Evolutionary conservation across 2,329 filamentous ascomycete genomes (phyloP).

Genomic region (Aspergillus spinulosporus): DNA sequence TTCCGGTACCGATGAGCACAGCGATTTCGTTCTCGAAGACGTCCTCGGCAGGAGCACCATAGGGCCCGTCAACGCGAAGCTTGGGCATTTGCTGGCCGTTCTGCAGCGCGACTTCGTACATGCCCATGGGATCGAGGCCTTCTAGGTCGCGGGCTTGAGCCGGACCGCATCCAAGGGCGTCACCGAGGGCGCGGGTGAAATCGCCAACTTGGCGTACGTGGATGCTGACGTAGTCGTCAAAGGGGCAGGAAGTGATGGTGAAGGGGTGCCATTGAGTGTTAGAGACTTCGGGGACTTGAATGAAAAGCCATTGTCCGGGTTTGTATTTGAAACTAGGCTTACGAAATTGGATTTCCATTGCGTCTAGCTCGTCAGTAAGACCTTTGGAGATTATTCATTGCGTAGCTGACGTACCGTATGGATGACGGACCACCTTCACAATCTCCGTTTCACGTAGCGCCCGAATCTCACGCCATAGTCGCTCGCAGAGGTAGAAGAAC

Average conservation of each 20-base stretch:
- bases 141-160: constrained; percentile 90
- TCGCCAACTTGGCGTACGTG: constrained; percentile 97
- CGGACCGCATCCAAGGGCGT: constrained; percentile 86
- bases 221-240: constrained; percentile 89
- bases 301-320: constrained; percentile 95
- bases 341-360: constrained; percentile 93
- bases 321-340: constrained; percentile 98
- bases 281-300: constrained; percentile 88
- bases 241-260: constrained; percentile 97
- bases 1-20: constrained; percentile 77
- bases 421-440: constrained; percentile 90
- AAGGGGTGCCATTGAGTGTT: constrained; percentile 97
- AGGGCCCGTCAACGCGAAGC: constrained; percentile 90
- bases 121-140: constrained; percentile 84
- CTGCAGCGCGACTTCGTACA: constrained; percentile 97
- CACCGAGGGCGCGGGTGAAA: constrained; percentile 87
- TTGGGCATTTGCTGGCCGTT: constrained; percentile 90
- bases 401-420: constrained; percentile 64
- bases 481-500: constrained; percentile 80
- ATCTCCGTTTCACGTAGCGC: constrained; percentile 82
- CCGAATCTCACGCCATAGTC: constrained; percentile 87
- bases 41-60: constrained; percentile 94
- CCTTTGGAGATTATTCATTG: not conserved
- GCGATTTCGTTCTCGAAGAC: constrained; percentile 91
- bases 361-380: constrained; percentile 58